A percentile compares a stretch with the other conserved stretches of the same genome.
Evolutionary conservation across 352 stramenopile species (phyloP).

Genomic region (Phytophthora quininea): DNA sequence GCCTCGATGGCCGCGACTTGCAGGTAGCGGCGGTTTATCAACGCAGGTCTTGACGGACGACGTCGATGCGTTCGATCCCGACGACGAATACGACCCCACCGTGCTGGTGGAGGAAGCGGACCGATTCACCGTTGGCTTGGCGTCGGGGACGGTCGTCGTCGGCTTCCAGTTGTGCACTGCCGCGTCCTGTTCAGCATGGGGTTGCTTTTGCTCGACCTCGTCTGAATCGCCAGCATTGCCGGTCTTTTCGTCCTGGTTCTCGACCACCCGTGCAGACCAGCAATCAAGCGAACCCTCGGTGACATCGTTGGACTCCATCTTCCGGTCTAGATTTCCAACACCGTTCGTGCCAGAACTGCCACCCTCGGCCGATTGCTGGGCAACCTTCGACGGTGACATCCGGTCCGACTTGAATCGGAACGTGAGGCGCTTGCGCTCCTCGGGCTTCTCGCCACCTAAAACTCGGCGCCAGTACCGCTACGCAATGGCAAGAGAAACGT

Average conservation of each 20-base stretch:
- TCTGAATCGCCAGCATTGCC: constrained; percentile 5
- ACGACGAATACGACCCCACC: constrained; percentile 21
- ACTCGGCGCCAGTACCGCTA: constrained; percentile 54
- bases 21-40: constrained; percentile 15
- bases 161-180: constrained; percentile 2
- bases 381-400: constrained; percentile 17
- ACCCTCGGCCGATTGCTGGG: constrained; percentile 9
- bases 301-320: constrained; percentile 7
- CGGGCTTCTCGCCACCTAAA: constrained; percentile 26
- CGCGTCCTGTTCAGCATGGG: neutral
- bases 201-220: constrained; percentile 24
- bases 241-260: constrained; percentile 24
- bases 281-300: constrained; percentile 16
- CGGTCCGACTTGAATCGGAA: constrained; percentile 34
- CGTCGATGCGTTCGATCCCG: constrained; percentile 3
- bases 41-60: constrained; percentile 1
- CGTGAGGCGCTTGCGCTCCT: constrained; percentile 19
- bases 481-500: constrained; percentile 3
- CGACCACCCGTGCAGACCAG: constrained; percentile 11
- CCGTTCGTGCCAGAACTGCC: constrained; percentile 1
- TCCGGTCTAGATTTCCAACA: constrained; percentile 31
- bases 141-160: neutral
- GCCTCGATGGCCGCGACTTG: neutral
- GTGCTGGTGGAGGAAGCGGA: constrained; percentile 24
- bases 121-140: constrained; percentile 16